Evolutionary conservation across 257 asterid genomes (phyloP), one percentile per base, ranked within the genome.

Genomic region (Solanum tarapatanum): DNA sequence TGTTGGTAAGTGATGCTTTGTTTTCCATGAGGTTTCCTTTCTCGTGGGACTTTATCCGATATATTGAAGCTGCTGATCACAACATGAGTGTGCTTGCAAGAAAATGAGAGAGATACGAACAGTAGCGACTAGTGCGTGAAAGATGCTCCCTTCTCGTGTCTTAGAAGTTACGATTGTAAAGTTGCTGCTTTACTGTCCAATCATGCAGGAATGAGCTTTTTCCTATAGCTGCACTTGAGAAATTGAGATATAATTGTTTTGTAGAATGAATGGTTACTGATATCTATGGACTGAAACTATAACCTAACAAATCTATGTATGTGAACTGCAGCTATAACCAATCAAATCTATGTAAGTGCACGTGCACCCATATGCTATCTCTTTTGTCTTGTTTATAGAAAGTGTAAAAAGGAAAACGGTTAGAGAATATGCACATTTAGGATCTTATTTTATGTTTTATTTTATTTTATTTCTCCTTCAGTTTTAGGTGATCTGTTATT

Each of bases 31-130:
- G 89, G 35, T 84, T 68, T 74, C 80, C 89, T 76, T 11, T 41
- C 62, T 33, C n/a, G 32, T 68, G 39, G 87, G 87, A 41, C 36
- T 70, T 28, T 80, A 28, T 80, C 79, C 51, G 88, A 75, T 89
- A 58, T 45, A 26, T 66, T 62, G 69, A 26, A 82, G 89, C 84
- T 86, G 74, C 43, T 33, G 58, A 87, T 84, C 58, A 30, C 70
- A 62, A 87, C 26, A 37, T 72, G 90, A 68, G 41, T 85, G 87
- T 90, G 68, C 82, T 43, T 86, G 83, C 83, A n/a, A n/a, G 83
- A 37, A 75, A 39, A 45, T 45, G 84, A 8, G 33, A 26, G 66
- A 58, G 75, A 43, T 45, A 80, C 17, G 26, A 45, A 43, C 39
- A 43, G 82, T 74, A 5, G 21, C 17, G 6, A 36, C 26, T 80